These are phyloP conservation scores for Zygnema circumcarinatum DNA, from an alignment of 139 green algal species.

Conservation along the genomic window DNA sequence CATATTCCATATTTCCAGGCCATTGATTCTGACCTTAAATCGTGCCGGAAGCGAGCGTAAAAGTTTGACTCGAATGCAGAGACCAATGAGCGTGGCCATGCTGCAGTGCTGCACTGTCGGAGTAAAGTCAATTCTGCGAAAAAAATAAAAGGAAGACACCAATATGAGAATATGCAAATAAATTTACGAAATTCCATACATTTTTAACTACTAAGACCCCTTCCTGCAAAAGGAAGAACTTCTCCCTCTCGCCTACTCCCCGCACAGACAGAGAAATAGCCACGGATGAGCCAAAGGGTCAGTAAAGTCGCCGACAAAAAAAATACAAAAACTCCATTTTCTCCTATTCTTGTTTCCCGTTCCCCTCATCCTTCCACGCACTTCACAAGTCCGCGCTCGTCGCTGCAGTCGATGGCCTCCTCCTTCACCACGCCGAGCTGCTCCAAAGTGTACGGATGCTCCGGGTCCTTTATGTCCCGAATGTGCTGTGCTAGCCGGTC, in stretches of 20 bases:
- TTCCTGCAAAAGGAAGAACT: too few species aligned
- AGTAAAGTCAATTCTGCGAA: conserved; percentile 64
- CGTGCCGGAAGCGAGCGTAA: conserved; percentile 78
- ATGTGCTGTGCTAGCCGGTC: conserved; percentile 64
- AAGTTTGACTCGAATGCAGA: conserved; percentile 94
- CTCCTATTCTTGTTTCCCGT: too few species aligned
- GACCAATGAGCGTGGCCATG: conserved; percentile 98
- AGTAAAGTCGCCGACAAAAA: too few species aligned
- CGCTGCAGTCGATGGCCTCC: conserved; percentile 61
- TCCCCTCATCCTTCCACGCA: not conserved
- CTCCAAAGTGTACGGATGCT: conserved; percentile 97
- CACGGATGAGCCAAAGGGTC: too few species aligned
- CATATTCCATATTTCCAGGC: too few species aligned
- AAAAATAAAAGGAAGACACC: conserved; percentile 1
- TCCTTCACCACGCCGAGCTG: conserved; percentile 78
- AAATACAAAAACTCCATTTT: too few species aligned
- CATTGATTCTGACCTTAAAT: too few species aligned
- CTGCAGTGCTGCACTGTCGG: conserved; percentile 88
- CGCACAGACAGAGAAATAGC: too few species aligned
- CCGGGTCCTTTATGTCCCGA: conserved; percentile 91
- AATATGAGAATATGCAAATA: conserved; percentile 9
- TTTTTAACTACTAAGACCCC: too few species aligned
- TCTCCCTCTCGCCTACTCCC: too few species aligned
- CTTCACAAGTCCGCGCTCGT: conserved; percentile 41
- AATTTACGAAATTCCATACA: conserved; percentile 12